Base-by-base conservation (phyloP, 179 eudicot species). In the Spinacia oleracea region DNA sequence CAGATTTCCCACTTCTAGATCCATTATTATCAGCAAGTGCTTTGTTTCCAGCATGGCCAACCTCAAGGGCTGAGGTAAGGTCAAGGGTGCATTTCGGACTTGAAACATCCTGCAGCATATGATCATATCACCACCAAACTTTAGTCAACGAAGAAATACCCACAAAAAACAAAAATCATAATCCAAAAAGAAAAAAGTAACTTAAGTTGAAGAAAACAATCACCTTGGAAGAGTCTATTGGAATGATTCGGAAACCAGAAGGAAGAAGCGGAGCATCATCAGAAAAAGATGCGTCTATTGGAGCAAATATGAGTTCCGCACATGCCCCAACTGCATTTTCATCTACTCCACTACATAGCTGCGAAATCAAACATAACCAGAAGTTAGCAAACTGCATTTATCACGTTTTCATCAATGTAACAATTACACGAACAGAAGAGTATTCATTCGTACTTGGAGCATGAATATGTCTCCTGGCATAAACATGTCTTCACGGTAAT, bases 211-310 rank as follows among this genome's bases (percentile, higher is more conserved):
- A 70, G 63, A 34, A 69, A 56, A 70, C 14, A n/a, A 62, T 71
- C 32, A 84, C 89, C 85, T 84, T 86, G 46, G 86, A 48, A 63
- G 97, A 84, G 77, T 93, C 98, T 46, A 95, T 83, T 14, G 98
- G 96, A 72, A 93, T 91, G 56, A 95, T 85, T 32, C 98, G 93
- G 85, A 95, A 95, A 40, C 98, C 98, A 70, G 98, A 95, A 16
- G 98, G 97, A 27, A 95, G 88, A 56, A 95, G 90, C 16, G 93
- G 93, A 72, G 96, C 93, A 42, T 95, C 98, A 72, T 95, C 98
- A 7, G 96, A 94, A 86, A 96, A 96, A 86, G 93, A 90, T 68
- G 96, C 99, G 75, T 93, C 99, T 34, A 96, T 93, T 58, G 98
- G 98, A 82, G 98, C 99, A 81, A 93, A 96, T 60, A 96, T 81